Percentiles rank a stretch among this genome's conserved stretches.
These are phyloP conservation scores for Calonectria hawksworthii DNA, from an alignment of 2,329 filamentous ascomycete species.

Conservation along the genomic window DNA sequence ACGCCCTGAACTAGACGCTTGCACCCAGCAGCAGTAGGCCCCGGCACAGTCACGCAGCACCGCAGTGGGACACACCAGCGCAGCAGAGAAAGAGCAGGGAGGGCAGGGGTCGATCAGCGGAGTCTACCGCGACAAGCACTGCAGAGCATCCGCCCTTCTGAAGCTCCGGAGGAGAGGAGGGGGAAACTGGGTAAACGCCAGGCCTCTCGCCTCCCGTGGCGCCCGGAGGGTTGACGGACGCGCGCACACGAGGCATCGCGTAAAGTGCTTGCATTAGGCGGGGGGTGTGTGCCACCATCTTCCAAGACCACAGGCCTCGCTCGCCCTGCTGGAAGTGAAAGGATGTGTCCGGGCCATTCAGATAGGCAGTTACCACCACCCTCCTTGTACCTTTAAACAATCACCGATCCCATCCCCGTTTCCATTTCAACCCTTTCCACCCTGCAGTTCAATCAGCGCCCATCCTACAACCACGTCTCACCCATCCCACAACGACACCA, in stretches of 20 bases:
- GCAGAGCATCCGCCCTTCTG: background rate
- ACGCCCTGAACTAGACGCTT: background rate
- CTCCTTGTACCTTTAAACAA: conserved; percentile 7
- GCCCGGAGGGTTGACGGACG: conserved; percentile 5
- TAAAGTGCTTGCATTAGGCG: conserved; percentile 30
- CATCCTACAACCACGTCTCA: background rate
- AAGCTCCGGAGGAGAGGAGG: background rate
- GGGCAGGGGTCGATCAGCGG: conserved; percentile 15
- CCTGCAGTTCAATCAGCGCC: conserved; percentile 11
- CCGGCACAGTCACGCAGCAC: conserved; percentile 8
- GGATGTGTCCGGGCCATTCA: background rate
- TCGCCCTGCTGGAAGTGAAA: background rate
- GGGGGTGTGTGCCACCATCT: conserved; percentile 7
- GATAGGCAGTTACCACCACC: conserved; percentile 2
- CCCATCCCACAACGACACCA: background rate
- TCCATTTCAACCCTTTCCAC: background rate
- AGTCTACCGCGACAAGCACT: background rate
- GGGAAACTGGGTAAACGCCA: background rate
- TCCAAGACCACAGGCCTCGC: background rate
- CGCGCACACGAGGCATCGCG: conserved; percentile 16
- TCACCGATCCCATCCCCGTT: conserved; percentile 4
- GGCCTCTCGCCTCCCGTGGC: background rate
- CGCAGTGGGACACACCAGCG: conserved; percentile 1
- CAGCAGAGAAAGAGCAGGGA: background rate
- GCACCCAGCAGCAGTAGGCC: conserved; percentile 9